Evolutionary conservation across 306 rosid species (phyloP).

Genomic region (Vigna angularis): DNA sequence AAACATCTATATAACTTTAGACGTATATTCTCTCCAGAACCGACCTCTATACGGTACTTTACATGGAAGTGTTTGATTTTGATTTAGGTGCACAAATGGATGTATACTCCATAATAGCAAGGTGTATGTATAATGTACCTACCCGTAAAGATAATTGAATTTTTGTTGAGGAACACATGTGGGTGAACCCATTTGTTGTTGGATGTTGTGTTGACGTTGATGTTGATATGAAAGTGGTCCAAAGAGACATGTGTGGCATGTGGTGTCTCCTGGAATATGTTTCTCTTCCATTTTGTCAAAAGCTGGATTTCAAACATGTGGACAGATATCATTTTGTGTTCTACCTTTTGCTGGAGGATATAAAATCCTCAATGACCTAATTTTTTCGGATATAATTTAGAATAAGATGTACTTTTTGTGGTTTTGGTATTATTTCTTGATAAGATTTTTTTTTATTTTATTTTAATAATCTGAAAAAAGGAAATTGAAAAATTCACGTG

Average conservation of each 20-base stretch:
- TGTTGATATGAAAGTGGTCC: not conserved
- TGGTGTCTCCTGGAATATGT: slow-evolving; percentile 17
- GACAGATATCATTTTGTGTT: not conserved
- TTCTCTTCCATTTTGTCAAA: slow-evolving; percentile 4
- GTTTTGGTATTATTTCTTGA: no score
- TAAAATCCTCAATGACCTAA: no score
- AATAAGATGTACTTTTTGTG: no score
- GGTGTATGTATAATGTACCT: not conserved
- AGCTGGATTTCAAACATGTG: not conserved
- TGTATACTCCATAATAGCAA: not conserved
- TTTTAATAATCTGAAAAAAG: no score
- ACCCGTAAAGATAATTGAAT: not conserved
- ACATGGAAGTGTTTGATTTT: not conserved
- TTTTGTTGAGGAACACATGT: not conserved
- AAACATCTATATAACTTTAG: no score
- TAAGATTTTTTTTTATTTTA: no score
- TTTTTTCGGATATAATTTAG: no score
- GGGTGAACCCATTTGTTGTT: slow-evolving; percentile 11
- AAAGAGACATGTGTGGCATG: not conserved
- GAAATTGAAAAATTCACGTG: no score
- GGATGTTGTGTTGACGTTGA: not conserved
- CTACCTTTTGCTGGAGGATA: not conserved
- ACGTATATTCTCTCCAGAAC: no score
- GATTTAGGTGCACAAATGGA: not conserved
- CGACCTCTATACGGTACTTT: not conserved